phyloP scores from a whole-genome alignment of 345 rosid genomes.

The Moricandia moricandioides region DNA sequence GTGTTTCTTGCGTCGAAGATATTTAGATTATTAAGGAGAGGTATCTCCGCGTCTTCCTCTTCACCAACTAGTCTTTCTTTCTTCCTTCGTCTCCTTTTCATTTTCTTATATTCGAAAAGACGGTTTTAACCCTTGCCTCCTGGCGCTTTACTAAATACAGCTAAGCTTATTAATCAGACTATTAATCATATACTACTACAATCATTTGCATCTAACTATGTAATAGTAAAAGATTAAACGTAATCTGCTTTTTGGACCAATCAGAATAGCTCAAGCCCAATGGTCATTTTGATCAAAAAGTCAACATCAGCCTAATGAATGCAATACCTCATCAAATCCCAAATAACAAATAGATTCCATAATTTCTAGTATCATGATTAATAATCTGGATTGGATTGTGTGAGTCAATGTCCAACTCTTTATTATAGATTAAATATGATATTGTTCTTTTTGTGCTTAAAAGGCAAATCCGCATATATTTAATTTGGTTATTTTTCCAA shows the following conservation, averaged over 20 bases:
- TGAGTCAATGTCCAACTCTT: no score
- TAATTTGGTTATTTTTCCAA: no score
- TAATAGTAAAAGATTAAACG: not conserved
- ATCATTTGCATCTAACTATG: not conserved
- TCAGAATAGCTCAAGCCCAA: not conserved
- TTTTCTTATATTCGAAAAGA: not conserved
- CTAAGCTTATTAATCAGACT: not conserved
- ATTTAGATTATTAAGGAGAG: conserved; percentile 2
- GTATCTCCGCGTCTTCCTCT: conserved; percentile 47
- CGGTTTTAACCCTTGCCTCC: conserved; percentile 13
- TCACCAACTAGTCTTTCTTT: conserved; percentile 17
- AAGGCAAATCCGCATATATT: no score
- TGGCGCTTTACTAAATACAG: conserved; percentile 16
- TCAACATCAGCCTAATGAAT: not conserved
- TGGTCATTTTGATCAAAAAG: not conserved
- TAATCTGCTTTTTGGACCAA: not conserved
- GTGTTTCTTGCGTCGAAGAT: not conserved
- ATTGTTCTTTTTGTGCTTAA: no score
- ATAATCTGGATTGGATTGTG: no score
- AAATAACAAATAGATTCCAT: not conserved
- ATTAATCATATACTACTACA: conserved; percentile 1
- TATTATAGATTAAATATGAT: no score
- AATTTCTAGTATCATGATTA: not conserved
- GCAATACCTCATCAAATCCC: not conserved
- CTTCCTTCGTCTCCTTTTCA: not conserved